phyloP scores from a whole-genome alignment of 768 basidiomycete species.

The Lyophyllum decastes region DNA sequence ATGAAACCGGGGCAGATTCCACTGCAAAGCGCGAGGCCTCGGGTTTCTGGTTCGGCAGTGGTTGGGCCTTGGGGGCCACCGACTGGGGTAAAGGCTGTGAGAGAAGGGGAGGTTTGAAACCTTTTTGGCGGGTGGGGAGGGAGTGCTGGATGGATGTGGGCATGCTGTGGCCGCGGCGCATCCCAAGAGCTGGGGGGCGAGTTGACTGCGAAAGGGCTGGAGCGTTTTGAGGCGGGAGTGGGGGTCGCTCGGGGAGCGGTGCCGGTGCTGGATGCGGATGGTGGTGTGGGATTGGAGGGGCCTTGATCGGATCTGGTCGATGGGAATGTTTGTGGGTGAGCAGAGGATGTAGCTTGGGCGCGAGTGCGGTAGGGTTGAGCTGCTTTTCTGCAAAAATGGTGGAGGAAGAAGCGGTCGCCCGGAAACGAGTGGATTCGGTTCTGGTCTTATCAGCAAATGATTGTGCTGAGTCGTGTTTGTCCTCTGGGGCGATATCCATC shows the following conservation, averaged over 20 bases:
- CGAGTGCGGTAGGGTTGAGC: neutral
- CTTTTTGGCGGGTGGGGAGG: constrained; percentile 33
- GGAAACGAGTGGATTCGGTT: neutral
- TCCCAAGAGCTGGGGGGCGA: constrained; percentile 36
- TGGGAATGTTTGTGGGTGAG: constrained; percentile 8
- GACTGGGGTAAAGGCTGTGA: constrained; percentile 17
- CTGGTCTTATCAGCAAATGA: neutral
- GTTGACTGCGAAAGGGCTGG: constrained; percentile 19
- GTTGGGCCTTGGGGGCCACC: constrained; percentile 5
- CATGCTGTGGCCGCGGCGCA: constrained; percentile 35
- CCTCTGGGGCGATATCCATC: constrained; percentile 8
- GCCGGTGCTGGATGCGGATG: neutral
- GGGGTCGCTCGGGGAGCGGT: too few relatives aligned
- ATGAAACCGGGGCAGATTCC: neutral
- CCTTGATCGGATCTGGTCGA: constrained; percentile 9
- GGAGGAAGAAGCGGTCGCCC: neutral
- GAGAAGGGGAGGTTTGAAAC: constrained; percentile 38
- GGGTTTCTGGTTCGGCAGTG: neutral
- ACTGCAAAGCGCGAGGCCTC: neutral
- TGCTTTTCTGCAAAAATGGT: neutral
- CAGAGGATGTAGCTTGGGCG: constrained; percentile 17
- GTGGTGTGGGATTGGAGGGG: neutral
- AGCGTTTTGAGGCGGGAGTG: neutral
- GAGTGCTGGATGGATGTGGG: constrained; percentile 9
- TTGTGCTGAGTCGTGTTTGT: neutral